Conservation (phyloP, 2,329 filamentous ascomycete species). For the Blumeria graminis region DNA sequence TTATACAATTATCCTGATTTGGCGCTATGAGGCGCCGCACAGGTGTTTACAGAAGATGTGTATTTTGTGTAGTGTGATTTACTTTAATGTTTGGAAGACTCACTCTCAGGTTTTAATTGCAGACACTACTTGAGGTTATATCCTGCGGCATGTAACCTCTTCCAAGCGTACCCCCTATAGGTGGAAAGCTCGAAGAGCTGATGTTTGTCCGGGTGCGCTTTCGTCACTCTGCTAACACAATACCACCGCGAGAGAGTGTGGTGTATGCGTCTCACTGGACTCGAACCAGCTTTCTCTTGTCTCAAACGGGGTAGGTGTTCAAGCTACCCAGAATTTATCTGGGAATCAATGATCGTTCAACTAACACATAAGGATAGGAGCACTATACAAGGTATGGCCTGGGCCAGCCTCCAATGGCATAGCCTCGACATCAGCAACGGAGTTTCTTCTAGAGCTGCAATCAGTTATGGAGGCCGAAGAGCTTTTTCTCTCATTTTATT, state of each 20-base stretch:
- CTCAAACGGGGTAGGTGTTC: no score
- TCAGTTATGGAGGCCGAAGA: no score
- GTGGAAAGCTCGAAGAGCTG: not conserved
- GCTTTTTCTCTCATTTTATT: no score
- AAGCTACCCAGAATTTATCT: no score
- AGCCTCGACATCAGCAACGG: no score
- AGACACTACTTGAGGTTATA: not conserved
- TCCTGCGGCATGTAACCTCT: not conserved
- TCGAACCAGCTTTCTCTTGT: no score
- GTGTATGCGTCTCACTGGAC: not conserved
- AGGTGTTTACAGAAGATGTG: not conserved
- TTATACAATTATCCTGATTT: not conserved
- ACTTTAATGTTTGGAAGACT: not conserved
- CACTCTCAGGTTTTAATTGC: not conserved
- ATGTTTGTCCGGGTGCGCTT: not conserved
- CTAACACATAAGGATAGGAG: no score
- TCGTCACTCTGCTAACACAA: not conserved
- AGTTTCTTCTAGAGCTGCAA: no score
- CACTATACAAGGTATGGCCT: no score
- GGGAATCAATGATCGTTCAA: no score
- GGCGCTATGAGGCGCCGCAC: not conserved
- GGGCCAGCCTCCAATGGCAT: no score
- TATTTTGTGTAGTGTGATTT: not conserved
- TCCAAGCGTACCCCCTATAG: not conserved
- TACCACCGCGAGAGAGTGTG: not conserved